phyloP scores from a whole-genome alignment of 1,139 yeast species.

The Pichia sp. region DNA sequence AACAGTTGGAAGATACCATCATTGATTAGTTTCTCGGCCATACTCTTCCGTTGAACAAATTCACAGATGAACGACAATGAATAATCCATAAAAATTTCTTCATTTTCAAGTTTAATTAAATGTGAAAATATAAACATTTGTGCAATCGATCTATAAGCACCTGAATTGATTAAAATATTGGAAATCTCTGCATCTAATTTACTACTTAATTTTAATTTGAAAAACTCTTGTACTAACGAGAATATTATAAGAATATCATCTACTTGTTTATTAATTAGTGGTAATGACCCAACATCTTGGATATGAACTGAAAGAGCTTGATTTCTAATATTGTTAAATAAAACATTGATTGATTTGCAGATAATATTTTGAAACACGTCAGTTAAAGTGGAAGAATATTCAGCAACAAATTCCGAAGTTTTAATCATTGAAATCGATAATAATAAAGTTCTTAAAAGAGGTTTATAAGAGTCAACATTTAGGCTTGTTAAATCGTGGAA shows the following conservation, averaged over 20 bases:
- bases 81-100: conserved; percentile 62
- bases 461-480: conserved; percentile 43
- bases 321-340: conserved; percentile 53
- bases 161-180: conserved; percentile 47
- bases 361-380: conserved; percentile 55
- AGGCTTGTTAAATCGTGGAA: conserved; percentile 36
- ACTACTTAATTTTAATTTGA: conserved; percentile 44
- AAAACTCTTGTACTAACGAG: conserved; percentile 55
- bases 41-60: conserved; percentile 51
- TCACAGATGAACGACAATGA: conserved; percentile 67
- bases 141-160: conserved; percentile 56
- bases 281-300: conserved; percentile 29
- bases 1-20: conserved; percentile 66
- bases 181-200: conserved; percentile 49
- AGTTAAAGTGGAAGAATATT: conserved; percentile 45
- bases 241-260: conserved; percentile 64
- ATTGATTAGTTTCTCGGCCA: conserved; percentile 62
- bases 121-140: conserved; percentile 67
- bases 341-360: conserved; percentile 49
- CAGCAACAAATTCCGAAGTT: conserved; percentile 39
- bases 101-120: conserved; percentile 52
- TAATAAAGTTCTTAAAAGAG: conserved; percentile 53
- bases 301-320: conserved; percentile 40
- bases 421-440: conserved; percentile 43
- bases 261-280: conserved; percentile 29